A percentile compares a stretch with the other conserved stretches of the same genome.
These are phyloP conservation scores for Nothomitra cinnamomea DNA, from an alignment of 2,329 filamentous ascomycete genomes.

Conservation along the genomic window DNA sequence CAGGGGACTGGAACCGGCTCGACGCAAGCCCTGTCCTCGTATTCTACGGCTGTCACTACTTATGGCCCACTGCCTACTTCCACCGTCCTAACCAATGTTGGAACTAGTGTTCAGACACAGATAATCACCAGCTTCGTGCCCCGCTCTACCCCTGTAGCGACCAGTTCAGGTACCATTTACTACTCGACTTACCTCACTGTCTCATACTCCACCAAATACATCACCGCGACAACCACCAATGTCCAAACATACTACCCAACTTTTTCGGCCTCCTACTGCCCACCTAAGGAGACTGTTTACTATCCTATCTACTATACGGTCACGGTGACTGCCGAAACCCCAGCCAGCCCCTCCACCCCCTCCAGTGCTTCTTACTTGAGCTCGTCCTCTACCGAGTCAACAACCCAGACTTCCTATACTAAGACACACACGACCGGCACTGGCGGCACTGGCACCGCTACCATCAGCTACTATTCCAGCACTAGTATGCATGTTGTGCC, in stretches of 20 bases:
- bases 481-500: neutral
- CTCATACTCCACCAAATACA: neutral
- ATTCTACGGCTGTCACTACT: neutral
- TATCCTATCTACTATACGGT: neutral
- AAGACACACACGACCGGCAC: slow-evolving; percentile 4
- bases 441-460: slow-evolving; percentile 7
- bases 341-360: neutral
- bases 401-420: neutral
- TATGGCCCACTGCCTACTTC: neutral
- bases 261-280: neutral
- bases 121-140: slow-evolving; percentile 6
- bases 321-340: neutral
- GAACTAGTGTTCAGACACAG: neutral
- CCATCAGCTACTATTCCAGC: neutral
- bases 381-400: too few relatives aligned
- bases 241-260: neutral
- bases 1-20: slow-evolving; percentile 3
- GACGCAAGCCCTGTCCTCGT: slow-evolving; percentile 9
- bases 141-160: slow-evolving; percentile 1
- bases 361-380: neutral
- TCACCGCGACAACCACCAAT: neutral
- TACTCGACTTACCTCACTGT: slow-evolving; percentile 6
- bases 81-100: neutral
- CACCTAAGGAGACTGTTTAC: neutral
- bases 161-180: neutral